Evolutionary conservation across 306 rosid species (phyloP), one percentile per base, ranked within the genome.

Genomic region (Prunus mongolica): DNA sequence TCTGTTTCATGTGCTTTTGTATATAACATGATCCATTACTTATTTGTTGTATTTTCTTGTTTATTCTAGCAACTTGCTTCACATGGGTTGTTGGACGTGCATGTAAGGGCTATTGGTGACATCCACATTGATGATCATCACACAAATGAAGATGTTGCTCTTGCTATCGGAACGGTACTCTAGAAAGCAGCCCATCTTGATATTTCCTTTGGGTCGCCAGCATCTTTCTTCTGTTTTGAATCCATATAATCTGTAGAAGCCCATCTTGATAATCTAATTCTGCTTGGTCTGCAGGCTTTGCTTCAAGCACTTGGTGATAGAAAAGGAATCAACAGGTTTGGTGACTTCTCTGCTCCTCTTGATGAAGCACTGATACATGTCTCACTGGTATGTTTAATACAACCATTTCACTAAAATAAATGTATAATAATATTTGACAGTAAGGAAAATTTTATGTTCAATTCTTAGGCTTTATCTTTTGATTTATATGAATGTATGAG

Each of bases 301-400:
- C 90, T 89, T 78, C 89, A 92, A 72, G 97, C 97, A 30, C 97
- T 95, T 78, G 97, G 96, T 73, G 97, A 95, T 83, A 88, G 99
- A 81, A 95, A 89, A 84, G 99, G 99, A 69, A 92, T 92, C 80
- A 82, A 88, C 77, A 93, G 99, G 87, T 95, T 95, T 71, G 99
- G 99, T 62, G 79, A 95, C 89, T 95, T 95, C 86, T 89, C 97
- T 50, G 96, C 97, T 67, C 96, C 99, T 83, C 99, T 92, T 16
- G 99, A 95, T 80, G 99, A 95, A 84, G 96, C 97, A 60, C 83
- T 93, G 49, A 73, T 95, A 80, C 97, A 95, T 49, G 97, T 92
- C 66, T 82, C 99, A 28, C 85, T 95, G 89, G 99, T 95, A 90
- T 81, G 86, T 80, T 83, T 49, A 47, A 2, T 65, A 38, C 18